Evolutionary conservation across 306 rosid species (phyloP), one percentile per base, ranked within the genome.

Genomic region (Prunus salicina): DNA sequence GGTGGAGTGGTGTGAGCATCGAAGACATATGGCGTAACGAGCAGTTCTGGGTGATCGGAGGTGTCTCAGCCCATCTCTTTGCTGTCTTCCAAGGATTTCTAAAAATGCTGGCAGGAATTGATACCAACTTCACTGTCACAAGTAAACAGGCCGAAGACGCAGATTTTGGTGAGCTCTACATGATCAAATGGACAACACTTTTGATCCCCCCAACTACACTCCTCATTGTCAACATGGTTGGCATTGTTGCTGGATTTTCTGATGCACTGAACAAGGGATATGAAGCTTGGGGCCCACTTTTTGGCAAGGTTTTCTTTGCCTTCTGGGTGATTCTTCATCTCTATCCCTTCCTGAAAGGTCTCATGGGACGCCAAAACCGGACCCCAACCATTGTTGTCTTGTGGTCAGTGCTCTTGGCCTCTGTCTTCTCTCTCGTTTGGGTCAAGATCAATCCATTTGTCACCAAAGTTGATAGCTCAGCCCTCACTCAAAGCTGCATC

Each of bases 11-110:
- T 9, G 96, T 95, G 16, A 89, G 95, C 76, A 88, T 90, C 1
- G 90, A 89, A 83, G 98, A 88, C 43, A 46, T 89, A 60, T 92
- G 98, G 98, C 89, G 98, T 73, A 95, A 92, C 9, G 97, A 95
- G 85, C 97, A 95, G 70, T 95, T 95, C 78, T 95, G 98, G 98
- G 98, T 95, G 38, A 95, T 92, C 3, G 97, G 97, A 83, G 98
- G 98, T 46, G 98, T 95, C 72, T 95, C 98, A 27, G 97, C 98
- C 3, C 98, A 95, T 87, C 89, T 95, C 10, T 95, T 95, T 55
- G 98, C 98, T 15, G 96, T 95, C 27, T 95, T 92, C 89, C 98
- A 95, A 77, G 98, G 98, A 28, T 92, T 94, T 69, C 85, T 94
- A 1, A 94, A 94, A 78, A 91, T 94, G 96, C 65, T 89, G 53